A percentile compares a stretch with the other conserved stretches of the same genome.
These are phyloP conservation scores for Hypholoma sublateritium DNA, from an alignment of 768 basidiomycete species.

Conservation along the genomic window DNA sequence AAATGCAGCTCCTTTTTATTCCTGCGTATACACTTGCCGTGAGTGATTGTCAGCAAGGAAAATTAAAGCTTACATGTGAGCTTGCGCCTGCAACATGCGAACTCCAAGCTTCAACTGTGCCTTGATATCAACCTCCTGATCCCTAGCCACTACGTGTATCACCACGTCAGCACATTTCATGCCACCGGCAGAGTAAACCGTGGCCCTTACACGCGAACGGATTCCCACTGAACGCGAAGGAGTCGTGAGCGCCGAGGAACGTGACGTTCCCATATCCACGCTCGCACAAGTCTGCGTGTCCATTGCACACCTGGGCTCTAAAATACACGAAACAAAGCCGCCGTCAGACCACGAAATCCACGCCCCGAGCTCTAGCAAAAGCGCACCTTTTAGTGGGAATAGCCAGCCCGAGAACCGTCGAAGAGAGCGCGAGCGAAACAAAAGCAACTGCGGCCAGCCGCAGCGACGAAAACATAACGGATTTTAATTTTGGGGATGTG, in stretches of 20 bases:
- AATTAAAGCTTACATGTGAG: slow-evolving; percentile 32
- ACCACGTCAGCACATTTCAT: neutral
- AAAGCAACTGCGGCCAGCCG: slow-evolving; percentile 30
- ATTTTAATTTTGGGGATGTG: slow-evolving; percentile 44
- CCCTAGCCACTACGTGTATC: slow-evolving; percentile 35
- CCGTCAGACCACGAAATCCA: neutral
- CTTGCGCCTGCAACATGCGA: slow-evolving; percentile 54
- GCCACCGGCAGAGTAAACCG: neutral
- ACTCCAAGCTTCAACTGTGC: slow-evolving; percentile 48
- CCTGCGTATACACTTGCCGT: slow-evolving; percentile 7
- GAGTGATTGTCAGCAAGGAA: neutral
- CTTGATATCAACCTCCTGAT: slow-evolving; percentile 48
- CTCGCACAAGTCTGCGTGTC: slow-evolving; percentile 58
- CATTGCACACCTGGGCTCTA: slow-evolving; percentile 58
- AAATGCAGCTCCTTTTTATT: slow-evolving; percentile 50
- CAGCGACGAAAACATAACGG: slow-evolving; percentile 29
- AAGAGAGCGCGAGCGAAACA: slow-evolving; percentile 13
- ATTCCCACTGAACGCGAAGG: slow-evolving; percentile 49
- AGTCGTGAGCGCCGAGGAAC: slow-evolving; percentile 53
- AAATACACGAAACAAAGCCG: neutral
- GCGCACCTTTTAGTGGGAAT: slow-evolving; percentile 22
- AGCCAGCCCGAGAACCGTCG: slow-evolving; percentile 15
- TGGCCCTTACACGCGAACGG: slow-evolving; percentile 42
- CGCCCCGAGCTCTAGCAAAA: neutral
- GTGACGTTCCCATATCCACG: slow-evolving; percentile 53